phyloP scores from a whole-genome alignment of 768 basidiomycete genomes.

The Paxillus rubicundulus region DNA sequence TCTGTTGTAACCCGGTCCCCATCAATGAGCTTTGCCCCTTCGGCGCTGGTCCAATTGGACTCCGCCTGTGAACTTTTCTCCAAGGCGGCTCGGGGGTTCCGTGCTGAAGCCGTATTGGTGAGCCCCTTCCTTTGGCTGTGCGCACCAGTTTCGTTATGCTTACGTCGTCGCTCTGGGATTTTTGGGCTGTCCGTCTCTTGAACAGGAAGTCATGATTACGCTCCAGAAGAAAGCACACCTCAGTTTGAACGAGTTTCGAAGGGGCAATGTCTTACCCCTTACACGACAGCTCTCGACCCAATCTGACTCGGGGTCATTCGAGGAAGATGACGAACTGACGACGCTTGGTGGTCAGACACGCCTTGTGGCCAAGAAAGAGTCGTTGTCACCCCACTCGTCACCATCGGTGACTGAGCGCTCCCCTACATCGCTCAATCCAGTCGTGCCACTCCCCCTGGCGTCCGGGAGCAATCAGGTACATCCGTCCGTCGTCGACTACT shows the following conservation, averaged over 20 bases:
- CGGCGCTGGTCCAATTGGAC: conserved; percentile 69
- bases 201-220: conserved; percentile 60
- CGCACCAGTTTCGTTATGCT: conserved; percentile 5
- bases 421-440: conserved; percentile 67
- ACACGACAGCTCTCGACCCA: conserved; percentile 33
- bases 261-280: conserved; percentile 50
- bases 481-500: conserved; percentile 64
- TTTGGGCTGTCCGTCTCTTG: background rate
- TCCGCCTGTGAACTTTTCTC: conserved; percentile 73
- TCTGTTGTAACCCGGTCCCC: conserved; percentile 77
- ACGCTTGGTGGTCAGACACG: conserved; percentile 66
- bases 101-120: conserved; percentile 64
- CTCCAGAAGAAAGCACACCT: conserved; percentile 65
- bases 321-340: conserved; percentile 62
- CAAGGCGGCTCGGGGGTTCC: conserved; percentile 65
- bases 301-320: conserved; percentile 42
- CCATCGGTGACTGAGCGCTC: conserved; percentile 52
- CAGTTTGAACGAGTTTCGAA: conserved; percentile 61
- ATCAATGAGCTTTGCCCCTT: conserved; percentile 75
- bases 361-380: conserved; percentile 60
- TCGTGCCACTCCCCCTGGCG: conserved; percentile 67
- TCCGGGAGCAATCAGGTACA: conserved; percentile 51
- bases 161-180: background rate
- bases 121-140: conserved; percentile 14
- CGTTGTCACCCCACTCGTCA: conserved; percentile 47